Evolutionary conservation across 257 asterid species (phyloP).

Genomic region (Primulina huaijiensis): DNA sequence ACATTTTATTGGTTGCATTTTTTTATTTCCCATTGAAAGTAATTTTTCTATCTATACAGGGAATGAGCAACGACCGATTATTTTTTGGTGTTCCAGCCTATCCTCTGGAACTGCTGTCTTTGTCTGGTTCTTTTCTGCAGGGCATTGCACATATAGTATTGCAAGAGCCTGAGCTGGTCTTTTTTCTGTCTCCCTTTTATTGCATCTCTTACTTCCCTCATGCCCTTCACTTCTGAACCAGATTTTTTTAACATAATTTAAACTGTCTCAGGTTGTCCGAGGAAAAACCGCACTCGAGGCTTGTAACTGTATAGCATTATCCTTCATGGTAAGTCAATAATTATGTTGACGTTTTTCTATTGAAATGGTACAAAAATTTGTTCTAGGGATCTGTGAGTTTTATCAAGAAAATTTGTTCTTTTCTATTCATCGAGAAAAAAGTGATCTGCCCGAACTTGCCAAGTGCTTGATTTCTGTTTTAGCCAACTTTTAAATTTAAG

Average conservation of each 20-base stretch:
- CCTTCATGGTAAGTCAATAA: slow-evolving; percentile 51
- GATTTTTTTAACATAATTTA: slow-evolving; percentile 13
- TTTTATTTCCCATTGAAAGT: slow-evolving; percentile 1
- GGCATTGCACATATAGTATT: slow-evolving; percentile 39
- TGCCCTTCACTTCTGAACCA: slow-evolving; percentile 11
- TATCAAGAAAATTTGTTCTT: background rate
- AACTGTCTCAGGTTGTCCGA: slow-evolving; percentile 46
- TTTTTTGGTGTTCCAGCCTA: slow-evolving; percentile 47
- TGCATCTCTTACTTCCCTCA: background rate
- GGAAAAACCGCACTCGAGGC: slow-evolving; percentile 78
- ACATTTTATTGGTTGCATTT: slow-evolving; percentile 15
- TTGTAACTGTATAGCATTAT: slow-evolving; percentile 67
- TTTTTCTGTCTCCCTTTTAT: slow-evolving; percentile 9
- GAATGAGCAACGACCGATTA: slow-evolving; percentile 42
- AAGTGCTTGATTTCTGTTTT: background rate
- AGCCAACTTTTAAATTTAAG: background rate
- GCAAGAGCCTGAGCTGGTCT: slow-evolving; percentile 71
- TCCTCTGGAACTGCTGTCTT: slow-evolving; percentile 52
- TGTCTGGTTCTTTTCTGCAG: slow-evolving; percentile 49
- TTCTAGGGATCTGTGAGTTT: background rate
- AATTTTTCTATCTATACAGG: slow-evolving; percentile 38
- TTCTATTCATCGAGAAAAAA: background rate
- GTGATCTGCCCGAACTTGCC: background rate
- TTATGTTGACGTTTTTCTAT: background rate
- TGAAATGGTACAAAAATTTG: slow-evolving; percentile 17